Conservation (phyloP, 768 basidiomycete genomes). For the Ramaria sp. region DNA sequence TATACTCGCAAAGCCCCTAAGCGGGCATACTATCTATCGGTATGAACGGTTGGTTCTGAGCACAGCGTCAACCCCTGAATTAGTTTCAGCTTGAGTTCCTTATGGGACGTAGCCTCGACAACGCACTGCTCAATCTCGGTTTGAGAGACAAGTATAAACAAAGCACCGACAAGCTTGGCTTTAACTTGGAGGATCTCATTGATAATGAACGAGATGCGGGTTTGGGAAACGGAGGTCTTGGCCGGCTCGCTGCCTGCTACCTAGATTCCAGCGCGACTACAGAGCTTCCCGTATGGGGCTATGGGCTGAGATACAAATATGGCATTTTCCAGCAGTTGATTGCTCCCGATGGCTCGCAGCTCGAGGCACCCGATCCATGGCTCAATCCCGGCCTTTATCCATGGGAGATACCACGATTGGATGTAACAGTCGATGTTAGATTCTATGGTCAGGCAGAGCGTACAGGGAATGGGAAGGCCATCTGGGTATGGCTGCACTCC, state of each 20-base stretch:
- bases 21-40: slow-evolving; percentile 89
- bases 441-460: slow-evolving; percentile 83
- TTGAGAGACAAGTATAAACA: slow-evolving; percentile 66
- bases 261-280: slow-evolving; percentile 87
- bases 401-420: slow-evolving; percentile 79
- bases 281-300: slow-evolving; percentile 92
- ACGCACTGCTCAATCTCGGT: slow-evolving; percentile 80
- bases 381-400: slow-evolving; percentile 69
- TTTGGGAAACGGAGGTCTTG: slow-evolving; percentile 91
- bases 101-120: slow-evolving; percentile 33
- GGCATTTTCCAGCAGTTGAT: slow-evolving; percentile 96
- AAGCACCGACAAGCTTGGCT: slow-evolving; percentile 70
- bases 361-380: slow-evolving; percentile 93
- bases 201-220: slow-evolving; percentile 90
- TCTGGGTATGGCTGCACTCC: slow-evolving; percentile 32
- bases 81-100: slow-evolving; percentile 11
- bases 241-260: slow-evolving; percentile 95
- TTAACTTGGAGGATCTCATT: slow-evolving; percentile 79
- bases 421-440: slow-evolving; percentile 75
- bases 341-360: slow-evolving; percentile 65
- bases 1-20: slow-evolving; percentile 79
- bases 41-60: slow-evolving; percentile 80
- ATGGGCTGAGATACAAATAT: slow-evolving; percentile 86
- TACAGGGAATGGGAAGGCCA: slow-evolving; percentile 42
- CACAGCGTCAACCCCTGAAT: slow-evolving; percentile 21